Evolutionary conservation across 2,329 filamentous ascomycete species (phyloP).

Genomic region (Pestalotiopsis sp.): DNA sequence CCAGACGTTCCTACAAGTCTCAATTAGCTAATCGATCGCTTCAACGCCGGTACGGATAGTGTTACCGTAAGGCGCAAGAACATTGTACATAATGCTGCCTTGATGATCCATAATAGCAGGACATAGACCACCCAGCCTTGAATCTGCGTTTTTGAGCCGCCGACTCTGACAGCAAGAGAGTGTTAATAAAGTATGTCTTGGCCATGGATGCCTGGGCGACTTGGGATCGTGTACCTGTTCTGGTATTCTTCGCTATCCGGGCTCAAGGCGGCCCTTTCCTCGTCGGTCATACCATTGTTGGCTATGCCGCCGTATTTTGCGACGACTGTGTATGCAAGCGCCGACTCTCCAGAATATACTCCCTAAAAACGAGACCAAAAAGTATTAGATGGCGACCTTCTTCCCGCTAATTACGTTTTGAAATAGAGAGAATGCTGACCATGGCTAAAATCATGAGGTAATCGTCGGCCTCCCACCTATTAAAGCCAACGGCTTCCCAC

Average conservation of each 20-base stretch:
- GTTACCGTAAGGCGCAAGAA: constrained; percentile 30
- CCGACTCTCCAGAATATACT: constrained; percentile 28
- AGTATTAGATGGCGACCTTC: background rate
- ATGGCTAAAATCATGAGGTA: constrained; percentile 8
- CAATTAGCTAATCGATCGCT: background rate
- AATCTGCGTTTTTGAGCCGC: constrained; percentile 38
- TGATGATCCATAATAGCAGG: constrained; percentile 29
- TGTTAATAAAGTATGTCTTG: background rate
- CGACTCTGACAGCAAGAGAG: constrained; percentile 28
- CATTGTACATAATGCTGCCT: constrained; percentile 32
- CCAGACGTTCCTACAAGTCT: background rate
- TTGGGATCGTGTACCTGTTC: constrained; percentile 4
- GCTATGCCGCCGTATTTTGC: constrained; percentile 32
- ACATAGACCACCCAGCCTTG: constrained; percentile 31
- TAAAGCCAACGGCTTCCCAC: constrained; percentile 1
- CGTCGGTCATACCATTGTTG: constrained; percentile 37
- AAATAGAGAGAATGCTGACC: background rate
- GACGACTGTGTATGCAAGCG: constrained; percentile 32
- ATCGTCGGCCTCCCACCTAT: background rate
- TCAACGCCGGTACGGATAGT: background rate
- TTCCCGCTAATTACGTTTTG: background rate
- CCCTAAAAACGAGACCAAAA: constrained; percentile 18
- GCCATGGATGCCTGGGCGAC: constrained; percentile 14
- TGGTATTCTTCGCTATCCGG: background rate
- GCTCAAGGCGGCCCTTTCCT: constrained; percentile 25